Conservation (phyloP, 345 rosid genomes). For the Lenwebbia sp. region DNA sequence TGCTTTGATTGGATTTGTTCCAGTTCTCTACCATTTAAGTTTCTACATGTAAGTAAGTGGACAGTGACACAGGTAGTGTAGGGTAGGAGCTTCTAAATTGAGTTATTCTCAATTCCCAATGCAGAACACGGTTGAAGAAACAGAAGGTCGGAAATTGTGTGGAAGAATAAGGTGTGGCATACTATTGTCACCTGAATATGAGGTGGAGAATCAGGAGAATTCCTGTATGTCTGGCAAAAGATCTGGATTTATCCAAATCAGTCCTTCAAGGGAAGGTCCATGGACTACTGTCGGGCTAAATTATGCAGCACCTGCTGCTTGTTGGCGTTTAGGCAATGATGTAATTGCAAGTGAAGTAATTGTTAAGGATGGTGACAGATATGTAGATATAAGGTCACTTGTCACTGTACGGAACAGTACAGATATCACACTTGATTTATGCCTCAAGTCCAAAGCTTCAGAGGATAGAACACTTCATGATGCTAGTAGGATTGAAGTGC, state of each 20-base stretch:
- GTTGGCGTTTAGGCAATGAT: constrained; percentile 89
- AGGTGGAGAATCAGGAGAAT: constrained; percentile 31
- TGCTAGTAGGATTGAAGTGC: constrained; percentile 13
- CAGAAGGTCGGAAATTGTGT: constrained; percentile 15
- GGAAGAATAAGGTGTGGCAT: constrained; percentile 74
- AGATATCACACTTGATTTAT: constrained; percentile 52
- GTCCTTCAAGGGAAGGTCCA: constrained; percentile 86
- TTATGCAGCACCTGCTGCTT: constrained; percentile 96
- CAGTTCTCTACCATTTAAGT: not conserved
- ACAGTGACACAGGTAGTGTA: not conserved
- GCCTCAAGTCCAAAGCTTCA: constrained; percentile 47
- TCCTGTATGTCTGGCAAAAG: constrained; percentile 20
- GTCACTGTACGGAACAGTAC: constrained; percentile 67
- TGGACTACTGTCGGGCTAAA: constrained; percentile 94
- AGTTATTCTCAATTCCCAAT: not conserved
- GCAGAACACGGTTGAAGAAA: constrained; percentile 7
- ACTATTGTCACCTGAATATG: constrained; percentile 44
- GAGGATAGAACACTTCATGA: constrained; percentile 10
- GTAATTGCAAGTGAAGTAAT: constrained; percentile 93
- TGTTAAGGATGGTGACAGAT: constrained; percentile 70
- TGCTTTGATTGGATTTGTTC: not conserved
- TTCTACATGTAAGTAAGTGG: not conserved
- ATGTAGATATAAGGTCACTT: constrained; percentile 79
- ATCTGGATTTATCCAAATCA: constrained; percentile 85
- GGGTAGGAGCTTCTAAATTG: not conserved